Conservation (phyloP, 2,329 filamentous ascomycete species). For the Aspergillus jensenii region DNA sequence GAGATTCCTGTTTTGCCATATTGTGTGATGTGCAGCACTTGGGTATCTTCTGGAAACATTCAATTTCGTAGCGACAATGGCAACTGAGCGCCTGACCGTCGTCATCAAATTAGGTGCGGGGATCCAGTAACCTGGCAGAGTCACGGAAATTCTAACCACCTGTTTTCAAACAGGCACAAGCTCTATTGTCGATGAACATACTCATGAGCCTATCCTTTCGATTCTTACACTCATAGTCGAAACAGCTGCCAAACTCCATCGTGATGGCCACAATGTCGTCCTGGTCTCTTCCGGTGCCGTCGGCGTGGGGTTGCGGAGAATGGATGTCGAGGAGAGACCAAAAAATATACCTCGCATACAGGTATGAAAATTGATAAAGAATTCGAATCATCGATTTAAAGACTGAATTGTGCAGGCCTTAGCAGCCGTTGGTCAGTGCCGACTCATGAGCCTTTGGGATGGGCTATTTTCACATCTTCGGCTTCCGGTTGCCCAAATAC, state of each 20-base stretch:
- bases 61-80: constrained; percentile 20
- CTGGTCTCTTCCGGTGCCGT: constrained; percentile 97
- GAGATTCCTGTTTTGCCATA: neutral
- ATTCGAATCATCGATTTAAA: neutral
- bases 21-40: neutral
- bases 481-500: constrained; percentile 90
- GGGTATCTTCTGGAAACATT: neutral
- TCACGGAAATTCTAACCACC: constrained; percentile 16
- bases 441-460: constrained; percentile 94
- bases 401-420: constrained; percentile 59
- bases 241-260: constrained; percentile 80
- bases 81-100: constrained; percentile 32
- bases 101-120: constrained; percentile 43
- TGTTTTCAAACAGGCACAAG: constrained; percentile 71
- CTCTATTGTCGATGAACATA: constrained; percentile 97
- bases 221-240: constrained; percentile 92
- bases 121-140: constrained; percentile 11
- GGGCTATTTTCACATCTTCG: constrained; percentile 82
- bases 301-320: constrained; percentile 84
- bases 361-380: constrained; percentile 43
- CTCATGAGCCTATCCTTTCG: constrained; percentile 87
- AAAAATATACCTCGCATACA: constrained; percentile 90
- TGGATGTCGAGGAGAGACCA: constrained; percentile 83
- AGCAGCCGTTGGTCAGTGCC: constrained; percentile 93
- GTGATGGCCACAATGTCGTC: constrained; percentile 91